Base-by-base conservation (phyloP, 768 basidiomycete species). In the Cystobasidium onofrii region DNA sequence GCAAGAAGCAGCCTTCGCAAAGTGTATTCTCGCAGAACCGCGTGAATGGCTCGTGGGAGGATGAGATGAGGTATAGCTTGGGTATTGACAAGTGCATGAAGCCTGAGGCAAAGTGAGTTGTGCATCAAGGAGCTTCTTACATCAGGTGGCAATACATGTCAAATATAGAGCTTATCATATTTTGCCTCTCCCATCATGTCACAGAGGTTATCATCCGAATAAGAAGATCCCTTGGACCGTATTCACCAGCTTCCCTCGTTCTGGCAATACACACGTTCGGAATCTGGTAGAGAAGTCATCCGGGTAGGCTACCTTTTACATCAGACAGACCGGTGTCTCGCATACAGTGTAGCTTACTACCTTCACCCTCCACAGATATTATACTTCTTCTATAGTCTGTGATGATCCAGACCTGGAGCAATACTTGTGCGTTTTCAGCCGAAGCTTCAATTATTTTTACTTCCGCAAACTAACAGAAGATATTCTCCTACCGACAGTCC, bases 141-240 rank as follows among this genome's bases (percentile, higher is more conserved):
- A 60, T 27, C 57, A 23, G 25, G 33, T 27, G 57, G 33, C 57
- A 34, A 60, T 3, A 12, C 27, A 27, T 20, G 57, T 6, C 10
- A 34, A 60, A 13, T 2, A 6, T 13, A 7, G 57, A 29, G 25
- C 12, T 54, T 6, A 60, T 4, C 27, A 60, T 12, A 12, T 60
- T 12, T 29, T 60, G 33, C 52, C 20, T 54, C 7, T 20, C 17
- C 57, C 31, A 12, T 27, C 27, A 27, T 60, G 29, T 27, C 6
- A 60, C 57, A 60, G 57, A 60, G 57, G 57, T 6, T 60, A 60
- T 20, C 57, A 60, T 60, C 57, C 57, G 15, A 34, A 60, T 29
- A 27, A 27, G 15, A 29, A 60, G 12, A 4, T 60, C 3, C 57
- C 57, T 2, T 60, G 25, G 29, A 60, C 57, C 15, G 57, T 60